Evolutionary conservation across 345 rosid species (phyloP), one percentile per base, ranked within the genome.

Genomic region (Eutrema yunnanense): DNA sequence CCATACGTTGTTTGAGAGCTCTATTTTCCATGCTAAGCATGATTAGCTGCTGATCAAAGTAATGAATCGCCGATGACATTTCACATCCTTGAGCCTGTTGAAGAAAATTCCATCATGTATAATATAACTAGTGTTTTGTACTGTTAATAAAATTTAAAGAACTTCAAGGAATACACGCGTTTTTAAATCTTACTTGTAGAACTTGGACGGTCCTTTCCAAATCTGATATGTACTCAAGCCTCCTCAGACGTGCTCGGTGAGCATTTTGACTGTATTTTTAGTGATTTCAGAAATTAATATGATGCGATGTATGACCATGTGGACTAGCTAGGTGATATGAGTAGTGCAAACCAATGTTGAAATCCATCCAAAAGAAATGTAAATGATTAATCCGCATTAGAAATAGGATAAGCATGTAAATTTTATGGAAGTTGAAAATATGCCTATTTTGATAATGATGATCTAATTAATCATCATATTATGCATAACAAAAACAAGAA

Each of bases 21-120:
- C 83, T 83, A 67, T 89, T 89, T 77, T 89, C 96, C 92, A 89
- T 83, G 82, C 79, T 82, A 60, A 89, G 67, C 75, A 89, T 83
- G 41, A 87, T 69, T 59, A 79, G 57, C 63, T 80, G 87, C 71
- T 87, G 90, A 81, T 89, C 85, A 49, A 86, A 76, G 73, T 86
- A 87, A 65, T 83, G 87, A 60, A 89, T 66, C 47, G 84, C 86
- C 0, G 89, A 85, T 6, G 89, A 84, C 78, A 86, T 84, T 69
- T 82, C 86, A 62, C 88, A 82, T 76, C 90, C 92, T 87, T 89
- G 86, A 40, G 76, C 86, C 92, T 89, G 78, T 70, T 48, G 40
- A 56, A 29, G 3, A 16, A 1, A 63, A 33, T 67, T 2, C 11
- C 10, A 69, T 43, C 1, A 58, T 46, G 34, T 64, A 16, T 62